Base-by-base conservation (phyloP, 2,329 filamentous ascomycete genomes). In the Fusarium dlaminii region DNA sequence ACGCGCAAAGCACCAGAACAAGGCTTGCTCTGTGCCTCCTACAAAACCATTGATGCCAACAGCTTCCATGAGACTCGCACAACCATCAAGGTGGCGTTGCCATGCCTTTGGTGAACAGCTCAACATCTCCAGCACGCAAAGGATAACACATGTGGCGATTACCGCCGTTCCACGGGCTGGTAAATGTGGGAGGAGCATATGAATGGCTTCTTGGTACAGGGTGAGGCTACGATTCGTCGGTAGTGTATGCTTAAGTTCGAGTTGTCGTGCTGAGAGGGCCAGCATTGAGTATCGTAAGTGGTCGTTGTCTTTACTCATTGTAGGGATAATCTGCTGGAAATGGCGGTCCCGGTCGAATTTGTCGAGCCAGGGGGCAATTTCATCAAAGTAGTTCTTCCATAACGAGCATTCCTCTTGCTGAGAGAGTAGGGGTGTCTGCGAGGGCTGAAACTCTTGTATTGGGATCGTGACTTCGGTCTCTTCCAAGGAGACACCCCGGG, bases 111-210 rank as follows among this genome's bases (percentile, higher is more conserved):
- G 85, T 8, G 82, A 75, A 65, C 84, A 86, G 43, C 83, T 86
- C 74, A 87, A 82, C 87, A 89, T 89, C 66, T 89, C 88, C 6
- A 89, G 75, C 14, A 87, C 87, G 63, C 87, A 89, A 1, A 89
- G 81, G 8, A 89, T 82, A 6, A 89, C 87, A 59, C 86, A 88
- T 0, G 87, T 85, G 0, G 87, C 86, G 20, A 90, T 85, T 13
- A 88, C 86, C 13, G 86, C 83, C 0, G 86, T 85, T 56, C 84
- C 84, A 4, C 84, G 84, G 7, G 84, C 83, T 17, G 86, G 83
- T 0, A 89, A 80, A 17, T 87, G 77, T 1, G 86, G 86, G 6
- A 86, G 81, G 1, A 90, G 79, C 4, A 85, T 79, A 49, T 86
- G 84, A 45, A 88, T 88, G 7, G 87, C 86, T 70, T 87, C 83